Evolutionary conservation across 495 filamentous ascomycete genomes (phyloP).

Genomic region (Annulohypoxylon moriforme): DNA sequence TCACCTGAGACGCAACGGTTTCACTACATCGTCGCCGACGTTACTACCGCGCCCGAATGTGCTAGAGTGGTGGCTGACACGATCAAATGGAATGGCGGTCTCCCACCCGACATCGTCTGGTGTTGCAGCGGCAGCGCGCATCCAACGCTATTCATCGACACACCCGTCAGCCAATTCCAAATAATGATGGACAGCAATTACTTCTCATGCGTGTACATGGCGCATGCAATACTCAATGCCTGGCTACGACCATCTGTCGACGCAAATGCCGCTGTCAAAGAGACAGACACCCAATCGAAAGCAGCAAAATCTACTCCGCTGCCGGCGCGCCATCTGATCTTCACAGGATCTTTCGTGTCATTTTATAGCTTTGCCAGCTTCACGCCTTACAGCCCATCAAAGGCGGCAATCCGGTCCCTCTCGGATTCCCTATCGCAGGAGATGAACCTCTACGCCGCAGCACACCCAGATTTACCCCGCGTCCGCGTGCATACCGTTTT

Average conservation of each 20-base stretch:
- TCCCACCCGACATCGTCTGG: slow-evolving; percentile 83
- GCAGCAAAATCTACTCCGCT: slow-evolving; percentile 26
- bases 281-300: neutral
- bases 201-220: slow-evolving; percentile 81
- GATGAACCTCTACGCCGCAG: slow-evolving; percentile 75
- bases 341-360: slow-evolving; percentile 77
- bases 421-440: slow-evolving; percentile 82
- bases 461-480: slow-evolving; percentile 46
- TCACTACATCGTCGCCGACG: neutral
- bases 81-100: slow-evolving; percentile 75
- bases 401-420: slow-evolving; percentile 80
- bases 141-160: slow-evolving; percentile 79
- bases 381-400: slow-evolving; percentile 77
- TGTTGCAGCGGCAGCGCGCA: slow-evolving; percentile 77
- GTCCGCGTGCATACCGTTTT: slow-evolving; percentile 83
- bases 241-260: slow-evolving; percentile 55
- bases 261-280: neutral
- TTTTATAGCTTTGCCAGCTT: slow-evolving; percentile 82
- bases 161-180: slow-evolving; percentile 65
- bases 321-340: slow-evolving; percentile 75
- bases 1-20: neutral
- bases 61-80: slow-evolving; percentile 72
- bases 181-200: slow-evolving; percentile 87
- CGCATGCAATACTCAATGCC: slow-evolving; percentile 68
- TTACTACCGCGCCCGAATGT: slow-evolving; percentile 67